Conservation (phyloP, 495 filamentous ascomycete species). For the Annulohypoxylon stygium region DNA sequence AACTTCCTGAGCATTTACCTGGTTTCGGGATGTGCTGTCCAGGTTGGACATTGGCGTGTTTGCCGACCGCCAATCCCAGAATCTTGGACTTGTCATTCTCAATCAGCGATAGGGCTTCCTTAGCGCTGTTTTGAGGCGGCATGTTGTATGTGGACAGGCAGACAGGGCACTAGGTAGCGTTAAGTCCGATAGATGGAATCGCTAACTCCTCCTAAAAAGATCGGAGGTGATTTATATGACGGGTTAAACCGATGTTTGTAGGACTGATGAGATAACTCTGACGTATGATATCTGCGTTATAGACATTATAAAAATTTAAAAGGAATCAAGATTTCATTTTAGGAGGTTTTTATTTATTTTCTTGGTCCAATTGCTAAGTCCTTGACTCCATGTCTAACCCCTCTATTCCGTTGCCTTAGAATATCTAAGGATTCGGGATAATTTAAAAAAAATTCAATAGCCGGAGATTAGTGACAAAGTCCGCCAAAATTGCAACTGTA, state of each 20-base stretch:
- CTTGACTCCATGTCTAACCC: background rate
- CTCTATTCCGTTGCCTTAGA: background rate
- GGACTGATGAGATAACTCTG: slow-evolving; percentile 19
- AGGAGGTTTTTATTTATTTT: slow-evolving; percentile 26
- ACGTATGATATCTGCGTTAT: background rate
- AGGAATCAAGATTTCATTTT: background rate
- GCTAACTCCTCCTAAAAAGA: background rate
- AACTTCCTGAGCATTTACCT: slow-evolving; percentile 1
- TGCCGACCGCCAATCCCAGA: slow-evolving; percentile 34
- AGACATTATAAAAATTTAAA: background rate
- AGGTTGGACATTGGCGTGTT: slow-evolving; percentile 30
- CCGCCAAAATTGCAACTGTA: slow-evolving; percentile 22
- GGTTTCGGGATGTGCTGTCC: slow-evolving; percentile 31
- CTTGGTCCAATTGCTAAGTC: background rate
- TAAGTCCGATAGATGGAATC: background rate
- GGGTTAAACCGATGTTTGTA: background rate
- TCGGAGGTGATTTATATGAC: background rate
- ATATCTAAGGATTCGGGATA: slow-evolving; percentile 18
- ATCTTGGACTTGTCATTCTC: slow-evolving; percentile 37
- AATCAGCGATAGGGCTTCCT: slow-evolving; percentile 29
- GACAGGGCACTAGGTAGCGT: background rate
- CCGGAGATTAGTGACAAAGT: slow-evolving; percentile 32
- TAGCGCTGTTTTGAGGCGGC: slow-evolving; percentile 16
- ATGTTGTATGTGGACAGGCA: slow-evolving; percentile 19
- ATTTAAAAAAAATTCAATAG: slow-evolving; percentile 5